Percentiles rank a stretch among this genome's conserved stretches.
Evolutionary conservation across 1,284 basidiomycete species (phyloP).

Genomic region (Melanopsichium pennsylvanicum): DNA sequence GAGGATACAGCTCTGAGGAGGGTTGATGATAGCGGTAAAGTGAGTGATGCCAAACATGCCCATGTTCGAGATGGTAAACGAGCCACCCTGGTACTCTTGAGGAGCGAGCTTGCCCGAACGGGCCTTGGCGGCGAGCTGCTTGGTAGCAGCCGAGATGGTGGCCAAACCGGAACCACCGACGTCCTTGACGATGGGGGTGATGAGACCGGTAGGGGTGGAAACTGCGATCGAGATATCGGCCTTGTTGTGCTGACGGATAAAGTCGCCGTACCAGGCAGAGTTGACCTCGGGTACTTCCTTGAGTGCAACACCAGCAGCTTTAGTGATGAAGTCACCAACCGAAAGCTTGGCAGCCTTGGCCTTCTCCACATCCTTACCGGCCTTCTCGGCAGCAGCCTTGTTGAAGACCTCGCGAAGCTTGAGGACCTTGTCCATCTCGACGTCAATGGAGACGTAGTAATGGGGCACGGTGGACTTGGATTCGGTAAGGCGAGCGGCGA

Average conservation of each 20-base stretch:
- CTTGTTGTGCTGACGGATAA: conserved; percentile 95
- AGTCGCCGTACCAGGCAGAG: conserved; percentile 95
- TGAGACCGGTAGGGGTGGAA: conserved; percentile 92
- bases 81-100: conserved; percentile 94
- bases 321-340: conserved; percentile 98
- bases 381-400: conserved; percentile 68
- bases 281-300: conserved; percentile 96
- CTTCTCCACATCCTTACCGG: conserved; percentile 69
- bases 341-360: conserved; percentile 86
- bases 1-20: conserved; percentile 96
- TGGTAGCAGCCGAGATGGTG: conserved; percentile 88
- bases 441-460: conserved; percentile 93
- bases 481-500: conserved; percentile 87
- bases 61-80: conserved; percentile 98
- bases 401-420: conserved; percentile 97
- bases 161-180: conserved; percentile 90
- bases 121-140: conserved; percentile 90
- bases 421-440: conserved; percentile 95
- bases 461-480: conserved; percentile 95
- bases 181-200: conserved; percentile 96
- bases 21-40: conserved; percentile 99
- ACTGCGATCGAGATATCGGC: conserved; percentile 97
- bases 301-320: conserved; percentile 89
- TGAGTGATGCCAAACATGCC: conserved; percentile 92
- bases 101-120: conserved; percentile 95